These are phyloP conservation scores for Fusarium sp. DNA, from an alignment of 2,329 filamentous ascomycete genomes.

Conservation along the genomic window DNA sequence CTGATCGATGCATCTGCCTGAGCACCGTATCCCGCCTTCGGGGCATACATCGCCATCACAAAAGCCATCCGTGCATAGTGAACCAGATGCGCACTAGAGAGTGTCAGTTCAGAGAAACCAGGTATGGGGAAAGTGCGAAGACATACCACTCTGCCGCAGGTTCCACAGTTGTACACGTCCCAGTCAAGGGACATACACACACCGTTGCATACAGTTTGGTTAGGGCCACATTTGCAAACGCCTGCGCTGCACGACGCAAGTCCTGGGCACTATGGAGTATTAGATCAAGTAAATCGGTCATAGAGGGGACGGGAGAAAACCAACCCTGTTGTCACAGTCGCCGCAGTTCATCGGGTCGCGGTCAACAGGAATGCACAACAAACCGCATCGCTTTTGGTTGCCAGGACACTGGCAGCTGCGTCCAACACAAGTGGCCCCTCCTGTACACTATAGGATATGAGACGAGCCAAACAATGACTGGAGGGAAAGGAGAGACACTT, in stretches of 20 bases:
- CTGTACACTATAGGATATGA: not conserved
- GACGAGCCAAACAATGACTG: not conserved
- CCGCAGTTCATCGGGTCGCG: not conserved
- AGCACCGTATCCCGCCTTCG: not conserved
- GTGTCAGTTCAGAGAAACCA: not conserved
- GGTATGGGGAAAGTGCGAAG: not conserved
- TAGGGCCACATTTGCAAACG: not conserved
- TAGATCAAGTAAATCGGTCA: not conserved
- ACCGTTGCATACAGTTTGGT: not conserved
- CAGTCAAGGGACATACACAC: not conserved
- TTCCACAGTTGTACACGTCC: not conserved
- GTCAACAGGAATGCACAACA: not conserved
- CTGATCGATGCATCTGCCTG: not conserved
- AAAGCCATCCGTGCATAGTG: not conserved
- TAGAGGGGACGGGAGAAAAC: not conserved
- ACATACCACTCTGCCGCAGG: not conserved
- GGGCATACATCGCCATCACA: not conserved
- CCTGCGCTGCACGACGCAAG: not conserved
- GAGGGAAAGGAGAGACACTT: not conserved
- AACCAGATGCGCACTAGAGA: not conserved
- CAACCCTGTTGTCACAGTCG: not conserved
- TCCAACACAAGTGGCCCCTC: not conserved
- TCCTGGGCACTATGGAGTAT: not conserved
- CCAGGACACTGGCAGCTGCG: not conserved
- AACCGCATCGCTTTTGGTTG: not conserved